Conservation (phyloP, 805 yeast genomes). For the Candida ovalis region DNA sequence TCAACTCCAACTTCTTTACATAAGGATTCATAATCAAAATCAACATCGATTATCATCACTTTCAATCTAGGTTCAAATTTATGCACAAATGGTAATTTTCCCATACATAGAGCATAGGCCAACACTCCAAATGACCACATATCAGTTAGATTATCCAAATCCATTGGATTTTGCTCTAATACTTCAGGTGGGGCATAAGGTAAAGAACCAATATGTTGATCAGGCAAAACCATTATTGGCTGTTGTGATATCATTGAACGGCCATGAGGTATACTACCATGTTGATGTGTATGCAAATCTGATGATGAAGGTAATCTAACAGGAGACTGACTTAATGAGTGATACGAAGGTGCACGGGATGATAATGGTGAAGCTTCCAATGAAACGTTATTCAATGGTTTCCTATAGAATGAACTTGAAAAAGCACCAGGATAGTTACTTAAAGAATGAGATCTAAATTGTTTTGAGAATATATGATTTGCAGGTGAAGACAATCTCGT, state of each 20-base stretch:
- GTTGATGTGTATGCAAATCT: too few relatives aligned
- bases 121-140: constrained; percentile 90
- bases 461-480: background rate
- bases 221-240: constrained; percentile 37
- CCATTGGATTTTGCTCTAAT: constrained; percentile 53
- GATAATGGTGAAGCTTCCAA: background rate
- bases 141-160: constrained; percentile 68
- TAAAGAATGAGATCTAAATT: background rate
- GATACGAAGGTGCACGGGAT: constrained; percentile 1
- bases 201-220: constrained; percentile 77
- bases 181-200: constrained; percentile 94
- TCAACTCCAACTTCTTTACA: background rate
- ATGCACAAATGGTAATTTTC: constrained; percentile 79
- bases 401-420: background rate
- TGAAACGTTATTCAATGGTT: background rate
- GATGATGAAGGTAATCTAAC: background rate
- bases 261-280: too few relatives aligned
- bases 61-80: constrained; percentile 77
- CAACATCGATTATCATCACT: constrained; percentile 66
- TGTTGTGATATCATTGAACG: background rate
- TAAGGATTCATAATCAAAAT: constrained; percentile 49
- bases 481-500: background rate
- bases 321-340: background rate
- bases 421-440: background rate
- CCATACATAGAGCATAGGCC: constrained; percentile 66